phyloP scores from a whole-genome alignment of 2,329 filamentous ascomycete species.

The Aspergillus novofumigatus region DNA sequence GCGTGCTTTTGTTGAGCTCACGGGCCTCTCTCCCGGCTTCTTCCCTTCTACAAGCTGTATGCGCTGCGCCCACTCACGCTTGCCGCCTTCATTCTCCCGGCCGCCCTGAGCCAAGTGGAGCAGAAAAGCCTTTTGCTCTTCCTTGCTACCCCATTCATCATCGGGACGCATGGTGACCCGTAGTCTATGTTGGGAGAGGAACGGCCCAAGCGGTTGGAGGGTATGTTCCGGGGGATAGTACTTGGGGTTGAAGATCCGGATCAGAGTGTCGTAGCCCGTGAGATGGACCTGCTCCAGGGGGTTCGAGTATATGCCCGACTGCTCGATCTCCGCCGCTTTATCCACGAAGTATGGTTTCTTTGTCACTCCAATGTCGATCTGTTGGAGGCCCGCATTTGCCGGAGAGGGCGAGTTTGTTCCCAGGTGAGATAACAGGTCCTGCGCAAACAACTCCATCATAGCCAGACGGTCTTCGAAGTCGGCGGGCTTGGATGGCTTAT shows the following conservation, averaged over 20 bases:
- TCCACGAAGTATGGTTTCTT: slow-evolving; percentile 48
- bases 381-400: slow-evolving; percentile 18
- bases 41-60: slow-evolving; percentile 41
- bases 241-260: slow-evolving; percentile 46
- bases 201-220: slow-evolving; percentile 37
- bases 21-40: slow-evolving; percentile 28
- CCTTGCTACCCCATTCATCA: slow-evolving; percentile 36
- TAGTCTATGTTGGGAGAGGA: slow-evolving; percentile 42
- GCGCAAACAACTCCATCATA: slow-evolving; percentile 48
- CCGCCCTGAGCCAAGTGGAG: slow-evolving; percentile 34
- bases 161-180: slow-evolving; percentile 42
- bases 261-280: slow-evolving; percentile 47
- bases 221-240: slow-evolving; percentile 46
- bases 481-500: slow-evolving; percentile 53
- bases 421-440: slow-evolving; percentile 36
- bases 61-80: slow-evolving; percentile 40
- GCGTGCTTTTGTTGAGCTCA: slow-evolving; percentile 44
- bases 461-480: slow-evolving; percentile 45
- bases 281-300: slow-evolving; percentile 44
- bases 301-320: slow-evolving; percentile 31
- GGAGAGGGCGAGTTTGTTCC: slow-evolving; percentile 10
- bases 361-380: slow-evolving; percentile 46
- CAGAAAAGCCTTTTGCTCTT: slow-evolving; percentile 39
- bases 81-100: slow-evolving; percentile 34
- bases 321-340: slow-evolving; percentile 43